A percentile compares a stretch with the other conserved stretches of the same genome.
Conservation (phyloP, 208 protist genomes). For the Acanthamoeba lenticulata region DNA sequence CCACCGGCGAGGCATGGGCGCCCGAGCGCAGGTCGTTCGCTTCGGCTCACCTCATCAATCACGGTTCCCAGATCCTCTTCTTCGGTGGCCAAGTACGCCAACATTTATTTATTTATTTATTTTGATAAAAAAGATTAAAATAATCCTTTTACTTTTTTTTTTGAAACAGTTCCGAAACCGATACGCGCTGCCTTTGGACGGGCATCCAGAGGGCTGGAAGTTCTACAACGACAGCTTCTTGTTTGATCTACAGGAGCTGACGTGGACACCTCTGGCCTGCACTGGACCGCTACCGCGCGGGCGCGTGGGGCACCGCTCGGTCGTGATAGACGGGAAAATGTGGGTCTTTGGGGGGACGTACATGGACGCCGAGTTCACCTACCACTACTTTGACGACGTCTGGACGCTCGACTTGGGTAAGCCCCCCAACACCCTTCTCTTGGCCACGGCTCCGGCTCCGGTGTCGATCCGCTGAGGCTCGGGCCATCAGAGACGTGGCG, state of each 20-base stretch:
- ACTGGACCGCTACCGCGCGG: background rate
- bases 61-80: background rate
- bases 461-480: no score
- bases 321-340: background rate
- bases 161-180: background rate
- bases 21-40: background rate
- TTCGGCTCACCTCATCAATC: background rate
- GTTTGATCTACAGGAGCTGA: background rate
- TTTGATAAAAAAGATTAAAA: background rate
- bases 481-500: no score
- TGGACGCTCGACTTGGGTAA: constrained; percentile 11
- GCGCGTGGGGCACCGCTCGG: background rate
- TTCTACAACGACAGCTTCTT: constrained; percentile 13
- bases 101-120: background rate
- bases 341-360: background rate
- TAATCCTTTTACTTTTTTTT: background rate
- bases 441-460: no score
- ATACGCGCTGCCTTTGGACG: background rate
- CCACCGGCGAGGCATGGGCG: background rate
- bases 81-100: background rate
- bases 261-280: background rate
- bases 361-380: background rate
- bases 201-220: constrained; percentile 15
- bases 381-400: background rate
- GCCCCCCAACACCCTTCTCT: no score